Evolutionary conservation across 1,139 yeast species (phyloP).

Genomic region (Chernovozyma aurita): DNA sequence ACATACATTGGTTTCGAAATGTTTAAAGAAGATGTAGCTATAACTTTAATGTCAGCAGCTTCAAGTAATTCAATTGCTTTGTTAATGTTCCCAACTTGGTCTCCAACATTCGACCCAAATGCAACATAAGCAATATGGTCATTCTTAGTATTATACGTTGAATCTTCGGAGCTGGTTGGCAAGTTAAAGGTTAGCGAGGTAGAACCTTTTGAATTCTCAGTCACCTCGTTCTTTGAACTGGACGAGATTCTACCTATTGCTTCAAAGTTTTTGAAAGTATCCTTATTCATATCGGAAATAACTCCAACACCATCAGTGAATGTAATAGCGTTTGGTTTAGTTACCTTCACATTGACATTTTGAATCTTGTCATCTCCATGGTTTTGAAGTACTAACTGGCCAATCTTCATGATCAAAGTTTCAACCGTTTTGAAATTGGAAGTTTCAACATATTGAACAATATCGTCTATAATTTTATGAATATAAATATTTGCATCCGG

Average conservation of each 20-base stretch:
- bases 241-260: constrained; percentile 14
- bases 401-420: constrained; percentile 74
- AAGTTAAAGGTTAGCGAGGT: constrained; percentile 24
- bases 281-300: constrained; percentile 48
- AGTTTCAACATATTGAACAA: constrained; percentile 57
- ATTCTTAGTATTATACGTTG: constrained; percentile 9
- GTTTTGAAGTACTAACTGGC: constrained; percentile 53
- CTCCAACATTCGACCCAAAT: constrained; percentile 85
- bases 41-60: constrained; percentile 35
- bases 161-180: constrained; percentile 27
- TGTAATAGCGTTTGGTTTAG: constrained; percentile 85
- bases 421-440: constrained; percentile 90
- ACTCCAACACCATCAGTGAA: constrained; percentile 92
- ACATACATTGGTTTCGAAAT: constrained; percentile 92
- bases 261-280: constrained; percentile 25
- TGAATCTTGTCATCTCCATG: constrained; percentile 34
- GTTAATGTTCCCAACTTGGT: constrained; percentile 58
- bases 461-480: constrained; percentile 39
- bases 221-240: neutral
- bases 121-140: constrained; percentile 68
- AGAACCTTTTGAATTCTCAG: constrained; percentile 2
- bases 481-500: constrained; percentile 30
- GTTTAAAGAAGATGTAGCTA: constrained; percentile 71
- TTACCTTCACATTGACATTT: constrained; percentile 53
- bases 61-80: constrained; percentile 52